A percentile compares a stretch with the other conserved stretches of the same genome.
These are phyloP conservation scores for Anastatica hierochuntica DNA, from an alignment of 345 rosid species.

Conservation along the genomic window DNA sequence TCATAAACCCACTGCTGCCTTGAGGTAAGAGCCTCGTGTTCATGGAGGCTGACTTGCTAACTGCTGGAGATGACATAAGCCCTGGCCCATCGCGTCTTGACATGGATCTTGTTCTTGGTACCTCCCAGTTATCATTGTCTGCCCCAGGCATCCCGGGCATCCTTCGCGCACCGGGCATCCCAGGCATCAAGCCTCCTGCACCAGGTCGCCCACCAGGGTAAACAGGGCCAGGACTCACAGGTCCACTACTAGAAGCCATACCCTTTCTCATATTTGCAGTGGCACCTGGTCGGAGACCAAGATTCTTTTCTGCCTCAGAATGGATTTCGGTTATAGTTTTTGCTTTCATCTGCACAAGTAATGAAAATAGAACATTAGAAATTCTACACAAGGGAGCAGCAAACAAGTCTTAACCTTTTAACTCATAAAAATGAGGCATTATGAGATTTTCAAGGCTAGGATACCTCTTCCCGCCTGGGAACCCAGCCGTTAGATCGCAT, in stretches of 20 bases:
- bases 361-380: not conserved
- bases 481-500: constrained; percentile 51
- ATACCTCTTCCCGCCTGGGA: constrained; percentile 71
- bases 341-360: constrained; percentile 60
- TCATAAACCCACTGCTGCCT: constrained; percentile 54
- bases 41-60: constrained; percentile 41
- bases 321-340: constrained; percentile 85
- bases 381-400: not conserved
- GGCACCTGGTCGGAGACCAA: constrained; percentile 85
- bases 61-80: constrained; percentile 35
- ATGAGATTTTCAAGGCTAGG: not conserved
- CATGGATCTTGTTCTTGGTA: constrained; percentile 52
- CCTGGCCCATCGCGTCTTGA: constrained; percentile 68
- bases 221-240: not conserved
- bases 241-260: not conserved
- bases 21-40: constrained; percentile 67
- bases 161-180: constrained; percentile 87
- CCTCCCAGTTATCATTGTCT: constrained; percentile 66
- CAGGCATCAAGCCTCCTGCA: constrained; percentile 95
- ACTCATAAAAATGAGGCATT: not conserved
- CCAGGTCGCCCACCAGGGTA: constrained; percentile 52
- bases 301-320: constrained; percentile 82
- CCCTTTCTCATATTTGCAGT: constrained; percentile 58
- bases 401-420: constrained; percentile 3
- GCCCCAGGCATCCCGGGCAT: constrained; percentile 60